phyloP scores from a whole-genome alignment of 2,329 filamentous ascomycete species.

The Ploettnerulaceae sp. region DNA sequence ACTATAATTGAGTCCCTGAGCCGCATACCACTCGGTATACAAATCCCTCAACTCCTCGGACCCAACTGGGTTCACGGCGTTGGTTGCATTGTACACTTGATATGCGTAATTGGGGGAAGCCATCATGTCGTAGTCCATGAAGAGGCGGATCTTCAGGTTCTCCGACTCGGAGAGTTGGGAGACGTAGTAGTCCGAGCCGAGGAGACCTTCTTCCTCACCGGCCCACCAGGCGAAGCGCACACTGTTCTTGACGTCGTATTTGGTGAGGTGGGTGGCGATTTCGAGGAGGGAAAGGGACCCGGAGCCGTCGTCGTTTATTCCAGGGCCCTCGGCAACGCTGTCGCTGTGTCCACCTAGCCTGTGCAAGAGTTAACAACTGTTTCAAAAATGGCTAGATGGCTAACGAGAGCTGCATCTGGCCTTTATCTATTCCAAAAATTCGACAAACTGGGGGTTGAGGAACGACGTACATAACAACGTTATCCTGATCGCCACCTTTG shows the following conservation, averaged over 20 bases:
- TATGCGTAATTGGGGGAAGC: constrained; percentile 62
- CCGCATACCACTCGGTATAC: constrained; percentile 62
- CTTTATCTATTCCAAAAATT: too few relatives aligned
- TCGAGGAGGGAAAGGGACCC: constrained; percentile 50
- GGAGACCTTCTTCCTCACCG: constrained; percentile 60
- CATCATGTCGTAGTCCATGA: constrained; percentile 69
- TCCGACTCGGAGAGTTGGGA: constrained; percentile 49
- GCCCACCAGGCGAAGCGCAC: constrained; percentile 66
- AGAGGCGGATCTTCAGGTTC: constrained; percentile 57
- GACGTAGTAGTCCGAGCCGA: constrained; percentile 60
- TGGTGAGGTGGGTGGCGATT: constrained; percentile 53
- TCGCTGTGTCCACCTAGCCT: constrained; percentile 62
- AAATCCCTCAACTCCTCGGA: constrained; percentile 64
- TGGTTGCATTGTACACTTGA: constrained; percentile 67
- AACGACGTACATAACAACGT: constrained; percentile 64
- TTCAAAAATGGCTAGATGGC: too few relatives aligned
- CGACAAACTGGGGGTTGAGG: too few relatives aligned
- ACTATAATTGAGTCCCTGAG: constrained; percentile 58
- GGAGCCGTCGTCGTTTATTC: constrained; percentile 40
- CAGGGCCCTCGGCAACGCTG: constrained; percentile 55
- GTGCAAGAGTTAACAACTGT: too few relatives aligned
- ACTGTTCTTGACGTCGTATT: constrained; percentile 57
- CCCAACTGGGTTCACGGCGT: constrained; percentile 64
- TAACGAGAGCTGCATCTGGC: too few relatives aligned
- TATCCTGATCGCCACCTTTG: constrained; percentile 51